A percentile compares a stretch with the other conserved stretches of the same genome.
These are phyloP conservation scores for Fusarium foetens DNA, from an alignment of 2,329 filamentous ascomycete species.

Conservation along the genomic window DNA sequence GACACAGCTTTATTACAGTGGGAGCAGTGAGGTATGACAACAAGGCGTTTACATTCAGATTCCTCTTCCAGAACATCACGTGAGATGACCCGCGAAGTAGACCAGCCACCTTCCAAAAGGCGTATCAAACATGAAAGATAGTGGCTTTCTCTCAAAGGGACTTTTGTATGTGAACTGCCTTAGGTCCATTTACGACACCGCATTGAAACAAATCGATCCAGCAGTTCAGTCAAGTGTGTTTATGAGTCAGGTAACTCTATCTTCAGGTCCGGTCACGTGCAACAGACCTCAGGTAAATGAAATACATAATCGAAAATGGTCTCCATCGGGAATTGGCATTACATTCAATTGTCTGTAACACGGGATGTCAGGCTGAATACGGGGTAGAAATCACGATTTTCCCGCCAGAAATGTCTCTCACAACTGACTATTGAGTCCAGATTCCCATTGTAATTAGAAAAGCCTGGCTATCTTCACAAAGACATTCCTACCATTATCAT, in stretches of 20 bases:
- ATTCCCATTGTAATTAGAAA: slow-evolving; percentile 31
- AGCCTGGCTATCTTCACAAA: slow-evolving; percentile 7
- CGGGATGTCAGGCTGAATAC: background rate
- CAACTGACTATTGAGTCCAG: slow-evolving; percentile 27
- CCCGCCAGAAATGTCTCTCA: background rate
- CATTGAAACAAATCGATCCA: slow-evolving; percentile 13
- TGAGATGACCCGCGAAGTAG: slow-evolving; percentile 6
- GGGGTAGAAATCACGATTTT: background rate
- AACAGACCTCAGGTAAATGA: background rate
- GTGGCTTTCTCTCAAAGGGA: slow-evolving; percentile 7
- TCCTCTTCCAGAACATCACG: slow-evolving; percentile 33
- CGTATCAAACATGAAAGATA: slow-evolving; percentile 17
- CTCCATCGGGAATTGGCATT: background rate
- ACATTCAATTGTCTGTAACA: background rate
- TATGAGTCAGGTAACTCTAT: background rate
- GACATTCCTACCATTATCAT: background rate
- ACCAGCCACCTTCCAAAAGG: slow-evolving; percentile 24
- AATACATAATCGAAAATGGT: background rate
- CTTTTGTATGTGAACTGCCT: slow-evolving; percentile 10
- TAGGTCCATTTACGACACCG: background rate
- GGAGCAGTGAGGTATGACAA: slow-evolving; percentile 23
- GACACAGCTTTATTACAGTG: slow-evolving; percentile 15
- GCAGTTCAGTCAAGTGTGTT: background rate
- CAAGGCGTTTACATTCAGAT: slow-evolving; percentile 10
- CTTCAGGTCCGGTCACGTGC: slow-evolving; percentile 7